A percentile compares a stretch with the other conserved stretches of the same genome.
Conservation (phyloP, 23 red algal species). For the Chondrus crispus region DNA sequence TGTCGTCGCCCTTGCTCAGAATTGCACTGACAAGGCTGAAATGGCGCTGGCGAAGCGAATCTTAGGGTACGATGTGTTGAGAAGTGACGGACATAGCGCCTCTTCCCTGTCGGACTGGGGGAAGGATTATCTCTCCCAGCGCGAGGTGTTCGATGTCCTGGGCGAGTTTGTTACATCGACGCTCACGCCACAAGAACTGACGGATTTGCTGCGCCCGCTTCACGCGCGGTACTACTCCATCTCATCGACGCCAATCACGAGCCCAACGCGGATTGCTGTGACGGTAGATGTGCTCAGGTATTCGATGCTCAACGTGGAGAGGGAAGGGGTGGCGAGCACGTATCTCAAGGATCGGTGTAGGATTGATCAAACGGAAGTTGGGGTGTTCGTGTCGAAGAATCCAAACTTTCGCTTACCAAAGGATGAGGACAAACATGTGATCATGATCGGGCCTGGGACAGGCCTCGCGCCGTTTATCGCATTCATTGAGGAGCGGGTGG, state of each 20-base stretch:
- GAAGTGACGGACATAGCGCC: neutral
- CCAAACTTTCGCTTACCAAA: constrained; percentile 77
- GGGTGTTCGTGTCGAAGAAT: constrained; percentile 51
- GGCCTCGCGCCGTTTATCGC: constrained; percentile 68
- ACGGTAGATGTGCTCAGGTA: constrained; percentile 85
- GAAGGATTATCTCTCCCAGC: constrained; percentile 12
- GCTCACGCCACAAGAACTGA: constrained; percentile 53
- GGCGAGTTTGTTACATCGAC: constrained; percentile 57
- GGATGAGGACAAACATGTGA: constrained; percentile 37
- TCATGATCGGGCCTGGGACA: constrained; percentile 99
- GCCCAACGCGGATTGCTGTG: constrained; percentile 54
- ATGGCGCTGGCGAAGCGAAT: constrained; percentile 31
- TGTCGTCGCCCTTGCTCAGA: constrained; percentile 5
- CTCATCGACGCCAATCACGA: constrained; percentile 71
- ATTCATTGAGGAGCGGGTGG: constrained; percentile 65
- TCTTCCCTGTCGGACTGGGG: constrained; percentile 7
- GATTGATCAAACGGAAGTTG: neutral
- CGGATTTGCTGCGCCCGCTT: constrained; percentile 65
- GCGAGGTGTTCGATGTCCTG: constrained; percentile 72
- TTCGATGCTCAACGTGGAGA: neutral
- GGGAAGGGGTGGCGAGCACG: constrained; percentile 69
- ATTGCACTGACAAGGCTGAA: neutral
- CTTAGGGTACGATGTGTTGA: neutral
- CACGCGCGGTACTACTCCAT: constrained; percentile 94
- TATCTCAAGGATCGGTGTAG: constrained; percentile 57